These are phyloP conservation scores for Lipomyces yamanashiensis DNA, from an alignment of 805 yeast species.

Conservation along the genomic window DNA sequence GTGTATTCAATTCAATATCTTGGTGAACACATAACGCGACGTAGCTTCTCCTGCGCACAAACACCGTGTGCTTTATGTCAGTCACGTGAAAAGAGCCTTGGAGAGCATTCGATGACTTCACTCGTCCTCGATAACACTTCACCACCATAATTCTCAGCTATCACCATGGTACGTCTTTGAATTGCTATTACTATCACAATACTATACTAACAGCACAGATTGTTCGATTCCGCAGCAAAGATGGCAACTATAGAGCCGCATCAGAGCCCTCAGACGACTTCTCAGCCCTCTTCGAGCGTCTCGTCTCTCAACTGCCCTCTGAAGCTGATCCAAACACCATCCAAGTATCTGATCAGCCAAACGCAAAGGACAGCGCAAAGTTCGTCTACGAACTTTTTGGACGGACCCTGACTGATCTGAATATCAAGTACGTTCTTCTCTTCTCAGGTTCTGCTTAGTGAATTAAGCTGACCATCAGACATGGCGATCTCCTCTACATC, in stretches of 20 bases:
- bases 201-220: slow-evolving; percentile 49
- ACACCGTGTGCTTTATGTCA: background rate
- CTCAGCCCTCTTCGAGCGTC: slow-evolving; percentile 48
- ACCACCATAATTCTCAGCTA: background rate
- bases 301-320: slow-evolving; percentile 46
- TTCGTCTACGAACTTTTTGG: slow-evolving; percentile 49
- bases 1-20: too few species aligned
- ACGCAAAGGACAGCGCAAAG: slow-evolving; percentile 48
- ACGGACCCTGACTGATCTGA: slow-evolving; percentile 44
- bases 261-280: slow-evolving; percentile 56
- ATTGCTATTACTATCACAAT: background rate
- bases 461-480: slow-evolving; percentile 39
- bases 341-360: slow-evolving; percentile 54
- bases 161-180: background rate
- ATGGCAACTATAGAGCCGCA: slow-evolving; percentile 76
- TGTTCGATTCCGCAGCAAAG: slow-evolving; percentile 78
- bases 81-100: slow-evolving; percentile 4
- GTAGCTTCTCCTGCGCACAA: slow-evolving; percentile 4
- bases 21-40: background rate
- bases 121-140: background rate
- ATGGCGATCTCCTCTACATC: slow-evolving; percentile 13
- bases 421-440: slow-evolving; percentile 41
- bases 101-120: slow-evolving; percentile 2
- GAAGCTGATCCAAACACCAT: slow-evolving; percentile 43
- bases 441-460: background rate